These are phyloP conservation scores for Boletus rufocinnamomeus DNA, from an alignment of 768 basidiomycete genomes.

Conservation along the genomic window DNA sequence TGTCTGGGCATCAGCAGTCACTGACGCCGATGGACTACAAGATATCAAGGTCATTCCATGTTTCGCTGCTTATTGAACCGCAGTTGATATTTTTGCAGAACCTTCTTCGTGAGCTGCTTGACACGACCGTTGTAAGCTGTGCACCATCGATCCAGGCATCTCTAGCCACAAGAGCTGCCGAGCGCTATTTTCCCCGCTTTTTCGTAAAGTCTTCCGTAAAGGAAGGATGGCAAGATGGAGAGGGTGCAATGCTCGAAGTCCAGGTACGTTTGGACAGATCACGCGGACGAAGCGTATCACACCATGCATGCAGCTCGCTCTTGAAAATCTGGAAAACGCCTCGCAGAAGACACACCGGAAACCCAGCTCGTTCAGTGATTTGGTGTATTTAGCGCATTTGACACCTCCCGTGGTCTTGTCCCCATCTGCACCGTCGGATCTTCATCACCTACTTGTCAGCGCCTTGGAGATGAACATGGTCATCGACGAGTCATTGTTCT, in stretches of 20 bases:
- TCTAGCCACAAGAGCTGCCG: slow-evolving; percentile 50
- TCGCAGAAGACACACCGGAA: slow-evolving; percentile 10
- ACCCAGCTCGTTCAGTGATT: slow-evolving; percentile 30
- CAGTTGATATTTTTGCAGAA: slow-evolving; percentile 23
- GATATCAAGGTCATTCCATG: slow-evolving; percentile 24
- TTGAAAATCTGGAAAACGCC: slow-evolving; percentile 34
- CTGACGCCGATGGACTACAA: background rate
- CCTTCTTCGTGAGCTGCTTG: slow-evolving; percentile 35
- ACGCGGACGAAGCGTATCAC: background rate
- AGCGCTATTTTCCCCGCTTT: slow-evolving; percentile 46
- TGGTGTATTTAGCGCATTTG: slow-evolving; percentile 30
- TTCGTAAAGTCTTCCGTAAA: slow-evolving; percentile 36
- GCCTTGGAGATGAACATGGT: slow-evolving; percentile 55
- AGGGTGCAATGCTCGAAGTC: slow-evolving; percentile 37
- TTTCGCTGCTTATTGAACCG: background rate
- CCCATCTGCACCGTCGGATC: slow-evolving; percentile 17
- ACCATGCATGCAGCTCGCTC: slow-evolving; percentile 30
- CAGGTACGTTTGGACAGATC: slow-evolving; percentile 39
- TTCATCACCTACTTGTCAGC: slow-evolving; percentile 47
- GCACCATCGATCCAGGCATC: slow-evolving; percentile 42
- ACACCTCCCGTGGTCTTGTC: slow-evolving; percentile 18
- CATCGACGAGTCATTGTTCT: slow-evolving; percentile 61
- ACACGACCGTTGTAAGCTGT: slow-evolving; percentile 38
- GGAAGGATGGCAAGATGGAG: slow-evolving; percentile 44
- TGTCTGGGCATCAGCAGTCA: slow-evolving; percentile 17